phyloP scores from a whole-genome alignment of 2,329 filamentous ascomycete genomes.

The Cryphonectria parasitica region DNA sequence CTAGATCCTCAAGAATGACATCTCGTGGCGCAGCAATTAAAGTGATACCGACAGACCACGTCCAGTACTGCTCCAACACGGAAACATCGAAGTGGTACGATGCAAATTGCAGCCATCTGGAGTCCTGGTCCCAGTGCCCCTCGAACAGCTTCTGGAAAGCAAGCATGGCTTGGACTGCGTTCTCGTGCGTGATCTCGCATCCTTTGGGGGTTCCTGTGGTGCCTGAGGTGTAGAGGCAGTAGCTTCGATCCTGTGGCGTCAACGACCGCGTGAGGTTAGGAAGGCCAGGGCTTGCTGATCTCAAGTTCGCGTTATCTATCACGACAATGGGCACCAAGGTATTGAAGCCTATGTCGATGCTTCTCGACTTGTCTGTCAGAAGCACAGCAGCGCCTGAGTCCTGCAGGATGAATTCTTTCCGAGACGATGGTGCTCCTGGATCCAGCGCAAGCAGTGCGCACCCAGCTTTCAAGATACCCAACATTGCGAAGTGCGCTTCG shows the following conservation, averaged over 20 bases:
- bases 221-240: conserved; percentile 86
- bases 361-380: conserved; percentile 52
- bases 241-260: conserved; percentile 67
- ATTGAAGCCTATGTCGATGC: conserved; percentile 39
- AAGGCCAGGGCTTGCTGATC: conserved; percentile 18
- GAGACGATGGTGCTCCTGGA: conserved; percentile 68
- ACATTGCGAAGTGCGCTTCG: conserved; percentile 79
- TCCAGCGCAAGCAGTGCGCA: conserved; percentile 83
- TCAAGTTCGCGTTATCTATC: conserved; percentile 41
- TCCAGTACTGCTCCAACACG: conserved; percentile 93
- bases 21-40: conserved; percentile 83
- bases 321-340: conserved; percentile 39
- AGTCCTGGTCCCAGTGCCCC: conserved; percentile 72
- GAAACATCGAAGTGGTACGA: conserved; percentile 95
- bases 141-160: conserved; percentile 80
- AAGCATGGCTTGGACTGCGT: conserved; percentile 86
- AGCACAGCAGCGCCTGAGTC: conserved; percentile 72
- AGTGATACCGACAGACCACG: conserved; percentile 87
- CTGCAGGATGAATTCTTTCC: conserved; percentile 76
- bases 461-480: conserved; percentile 81
- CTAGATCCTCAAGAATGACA: conserved; percentile 81
- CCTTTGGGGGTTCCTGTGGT: conserved; percentile 88
- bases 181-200: conserved; percentile 86
- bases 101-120: conserved; percentile 89
- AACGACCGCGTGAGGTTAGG: conserved; percentile 38